A percentile compares a stretch with the other conserved stretches of the same genome.
Conservation (phyloP, 2,329 filamentous ascomycete species). For the Fusarium burgessii region DNA sequence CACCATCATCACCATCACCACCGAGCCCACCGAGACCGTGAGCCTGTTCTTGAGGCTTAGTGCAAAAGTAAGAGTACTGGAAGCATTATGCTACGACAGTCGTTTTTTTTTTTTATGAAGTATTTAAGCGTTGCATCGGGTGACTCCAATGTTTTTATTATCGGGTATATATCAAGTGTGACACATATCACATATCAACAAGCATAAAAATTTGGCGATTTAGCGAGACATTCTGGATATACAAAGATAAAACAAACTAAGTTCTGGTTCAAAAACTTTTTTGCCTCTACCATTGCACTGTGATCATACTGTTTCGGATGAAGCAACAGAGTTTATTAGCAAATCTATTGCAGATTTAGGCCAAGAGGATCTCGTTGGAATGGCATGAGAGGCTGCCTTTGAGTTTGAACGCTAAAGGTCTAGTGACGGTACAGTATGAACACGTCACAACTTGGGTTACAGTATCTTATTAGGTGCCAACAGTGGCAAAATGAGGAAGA, state of each 20-base stretch:
- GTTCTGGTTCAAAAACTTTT: background rate
- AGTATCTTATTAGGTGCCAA: slow-evolving; percentile 19
- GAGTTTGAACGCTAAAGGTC: slow-evolving; percentile 21
- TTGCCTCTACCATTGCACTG: background rate
- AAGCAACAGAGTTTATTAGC: background rate
- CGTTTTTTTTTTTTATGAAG: background rate
- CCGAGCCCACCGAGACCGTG: slow-evolving; percentile 50
- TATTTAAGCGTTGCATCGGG: slow-evolving; percentile 27
- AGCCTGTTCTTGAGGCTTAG: slow-evolving; percentile 39
- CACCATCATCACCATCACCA: slow-evolving; percentile 53
- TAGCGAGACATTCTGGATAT: slow-evolving; percentile 33
- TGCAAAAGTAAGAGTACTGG: background rate
- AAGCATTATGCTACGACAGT: background rate
- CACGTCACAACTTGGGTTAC: slow-evolving; percentile 17
- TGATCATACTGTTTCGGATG: background rate
- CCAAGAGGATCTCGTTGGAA: slow-evolving; percentile 6
- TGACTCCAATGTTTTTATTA: slow-evolving; percentile 15
- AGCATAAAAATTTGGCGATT: slow-evolving; percentile 27
- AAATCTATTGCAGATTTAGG: background rate
- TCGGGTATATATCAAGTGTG: slow-evolving; percentile 19
- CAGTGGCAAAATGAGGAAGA: slow-evolving; percentile 33
- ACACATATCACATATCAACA: slow-evolving; percentile 24
- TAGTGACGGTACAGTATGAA: background rate
- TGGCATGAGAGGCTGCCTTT: slow-evolving; percentile 17
- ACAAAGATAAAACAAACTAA: slow-evolving; percentile 26